Evolutionary conservation across 2,329 filamentous ascomycete species (phyloP).

Genomic region (Fusarium sp.): DNA sequence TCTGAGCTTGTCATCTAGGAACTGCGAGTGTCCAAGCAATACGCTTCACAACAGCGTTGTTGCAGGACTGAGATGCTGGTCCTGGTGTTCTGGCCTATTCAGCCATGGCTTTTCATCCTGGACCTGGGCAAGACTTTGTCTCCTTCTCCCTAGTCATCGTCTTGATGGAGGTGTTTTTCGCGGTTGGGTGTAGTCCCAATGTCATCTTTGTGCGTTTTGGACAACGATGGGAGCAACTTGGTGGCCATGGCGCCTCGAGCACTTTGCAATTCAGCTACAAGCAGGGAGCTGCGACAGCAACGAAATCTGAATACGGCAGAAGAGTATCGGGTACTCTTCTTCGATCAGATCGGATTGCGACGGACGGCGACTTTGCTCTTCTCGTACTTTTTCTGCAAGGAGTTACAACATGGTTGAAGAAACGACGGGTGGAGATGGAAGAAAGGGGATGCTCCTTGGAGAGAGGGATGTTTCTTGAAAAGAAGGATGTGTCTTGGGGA

Average conservation of each 20-base stretch:
- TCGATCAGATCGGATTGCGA: background rate
- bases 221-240: background rate
- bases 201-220: background rate
- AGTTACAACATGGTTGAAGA: background rate
- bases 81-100: too few relatives aligned
- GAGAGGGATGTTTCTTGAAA: background rate
- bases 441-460: background rate
- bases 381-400: background rate
- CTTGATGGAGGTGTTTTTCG: background rate
- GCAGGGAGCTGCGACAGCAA: background rate
- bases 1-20: too few relatives aligned
- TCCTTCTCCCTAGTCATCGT: background rate
- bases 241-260: background rate
- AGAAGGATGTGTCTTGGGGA: background rate
- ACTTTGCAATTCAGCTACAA: background rate
- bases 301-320: background rate
- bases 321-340: background rate
- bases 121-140: background rate
- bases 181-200: background rate
- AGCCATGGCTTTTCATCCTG: too few relatives aligned
- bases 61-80: too few relatives aligned
- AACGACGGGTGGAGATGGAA: background rate
- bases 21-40: too few relatives aligned
- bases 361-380: background rate
- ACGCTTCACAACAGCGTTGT: too few relatives aligned